phyloP scores from a whole-genome alignment of 2,329 filamentous ascomycete genomes.

The Ophiostoma angusticollis region DNA sequence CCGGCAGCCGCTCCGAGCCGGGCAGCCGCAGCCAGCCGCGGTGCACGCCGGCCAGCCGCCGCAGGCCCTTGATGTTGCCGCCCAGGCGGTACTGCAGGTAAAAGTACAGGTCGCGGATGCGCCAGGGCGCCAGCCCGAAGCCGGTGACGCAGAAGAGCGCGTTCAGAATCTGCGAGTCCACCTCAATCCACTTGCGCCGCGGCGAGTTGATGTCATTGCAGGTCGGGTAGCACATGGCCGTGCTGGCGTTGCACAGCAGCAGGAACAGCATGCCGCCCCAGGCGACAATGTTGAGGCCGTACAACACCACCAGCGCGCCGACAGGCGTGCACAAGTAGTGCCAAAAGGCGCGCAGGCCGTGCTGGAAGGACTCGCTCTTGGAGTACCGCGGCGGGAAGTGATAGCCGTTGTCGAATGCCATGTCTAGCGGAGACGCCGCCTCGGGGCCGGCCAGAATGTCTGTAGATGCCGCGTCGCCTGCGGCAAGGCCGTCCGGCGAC shows the following conservation, averaged over 20 bases:
- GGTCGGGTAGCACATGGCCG: conserved; percentile 57
- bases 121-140: conserved; percentile 75
- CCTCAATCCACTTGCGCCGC: conserved; percentile 74
- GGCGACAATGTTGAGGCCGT: conserved; percentile 69
- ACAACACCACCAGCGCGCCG: conserved; percentile 66
- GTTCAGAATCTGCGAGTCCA: conserved; percentile 71
- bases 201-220: conserved; percentile 65
- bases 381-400: conserved; percentile 51
- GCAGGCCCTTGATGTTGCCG: conserved; percentile 42
- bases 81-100: conserved; percentile 50
- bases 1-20: conserved; percentile 47
- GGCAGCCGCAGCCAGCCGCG: conserved; percentile 61
- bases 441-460: too few species aligned
- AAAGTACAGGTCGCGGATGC: conserved; percentile 68
- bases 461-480: background rate
- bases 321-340: conserved; percentile 61
- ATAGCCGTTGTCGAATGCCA: conserved; percentile 48
- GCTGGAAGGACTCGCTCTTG: conserved; percentile 43
- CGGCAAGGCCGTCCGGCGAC: background rate
- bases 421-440: conserved; percentile 3
- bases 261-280: conserved; percentile 91
- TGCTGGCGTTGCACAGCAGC: conserved; percentile 61
- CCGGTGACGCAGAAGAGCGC: conserved; percentile 77
- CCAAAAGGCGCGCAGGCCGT: conserved; percentile 51
- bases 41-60: conserved; percentile 61